These are phyloP conservation scores for Dioszegia hungarica DNA, from an alignment of 768 basidiomycete species.

Conservation along the genomic window DNA sequence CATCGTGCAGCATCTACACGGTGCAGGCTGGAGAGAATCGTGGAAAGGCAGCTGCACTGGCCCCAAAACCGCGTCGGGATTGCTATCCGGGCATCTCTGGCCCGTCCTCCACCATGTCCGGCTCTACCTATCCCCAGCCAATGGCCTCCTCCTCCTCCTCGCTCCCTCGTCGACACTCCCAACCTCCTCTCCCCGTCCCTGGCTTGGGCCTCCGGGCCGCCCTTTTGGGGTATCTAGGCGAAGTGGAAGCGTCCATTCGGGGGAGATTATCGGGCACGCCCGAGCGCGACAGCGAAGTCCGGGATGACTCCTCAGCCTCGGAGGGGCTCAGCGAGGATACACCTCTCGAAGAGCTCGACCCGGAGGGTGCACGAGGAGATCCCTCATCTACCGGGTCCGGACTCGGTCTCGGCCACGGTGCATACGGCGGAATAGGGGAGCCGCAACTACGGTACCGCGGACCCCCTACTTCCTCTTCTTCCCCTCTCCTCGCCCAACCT, in stretches of 20 bases:
- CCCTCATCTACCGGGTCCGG: too few relatives aligned
- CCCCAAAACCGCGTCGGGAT: too few relatives aligned
- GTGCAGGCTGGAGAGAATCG: too few relatives aligned
- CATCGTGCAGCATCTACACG: too few relatives aligned
- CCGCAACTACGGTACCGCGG: slow-evolving; percentile 4
- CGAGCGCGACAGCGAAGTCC: not conserved
- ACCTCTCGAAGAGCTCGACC: not conserved
- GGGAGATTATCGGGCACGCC: slow-evolving; percentile 18
- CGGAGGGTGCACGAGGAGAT: too few relatives aligned
- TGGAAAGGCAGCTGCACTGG: too few relatives aligned
- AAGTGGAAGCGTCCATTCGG: slow-evolving; percentile 38
- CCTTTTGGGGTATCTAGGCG: slow-evolving; percentile 42
- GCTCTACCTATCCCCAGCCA: not conserved
- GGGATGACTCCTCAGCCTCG: slow-evolving; percentile 11
- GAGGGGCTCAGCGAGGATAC: not conserved
- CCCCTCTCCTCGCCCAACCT: not conserved
- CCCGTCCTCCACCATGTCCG: not conserved
- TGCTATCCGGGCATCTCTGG: not conserved
- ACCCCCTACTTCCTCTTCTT: not conserved
- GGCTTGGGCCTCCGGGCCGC: slow-evolving; percentile 34
- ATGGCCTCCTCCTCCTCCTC: not conserved
- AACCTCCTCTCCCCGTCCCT: slow-evolving; percentile 22
- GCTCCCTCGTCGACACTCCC: slow-evolving; percentile 14
- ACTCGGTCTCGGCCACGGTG: too few relatives aligned
- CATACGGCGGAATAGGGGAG: too few relatives aligned